Evolutionary conservation across 2,329 filamentous ascomycete genomes (phyloP).

Genomic region (Colletotrichum sp.): DNA sequence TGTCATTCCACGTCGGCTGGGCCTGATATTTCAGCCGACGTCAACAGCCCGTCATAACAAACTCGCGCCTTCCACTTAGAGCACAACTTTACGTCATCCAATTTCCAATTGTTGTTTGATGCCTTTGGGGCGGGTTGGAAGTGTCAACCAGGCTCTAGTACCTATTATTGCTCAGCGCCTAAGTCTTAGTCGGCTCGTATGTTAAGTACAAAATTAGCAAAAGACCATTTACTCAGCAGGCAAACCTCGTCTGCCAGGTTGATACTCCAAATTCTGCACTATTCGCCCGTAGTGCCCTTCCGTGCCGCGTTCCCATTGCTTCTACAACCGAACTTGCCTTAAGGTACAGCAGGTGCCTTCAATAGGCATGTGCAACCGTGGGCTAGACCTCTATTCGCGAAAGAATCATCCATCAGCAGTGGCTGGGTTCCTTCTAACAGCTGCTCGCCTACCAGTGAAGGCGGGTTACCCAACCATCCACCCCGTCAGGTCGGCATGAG

Average conservation of each 20-base stretch:
- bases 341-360: background rate
- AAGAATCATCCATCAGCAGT: background rate
- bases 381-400: background rate
- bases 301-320: background rate
- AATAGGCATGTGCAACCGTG: background rate
- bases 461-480: background rate
- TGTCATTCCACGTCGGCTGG: too few species aligned
- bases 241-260: background rate
- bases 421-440: background rate
- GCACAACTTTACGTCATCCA: too few species aligned
- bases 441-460: background rate
- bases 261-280: background rate
- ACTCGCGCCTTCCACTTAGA: too few species aligned
- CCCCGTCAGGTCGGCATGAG: background rate
- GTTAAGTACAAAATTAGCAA: background rate
- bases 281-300: background rate
- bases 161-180: background rate
- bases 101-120: too few species aligned
- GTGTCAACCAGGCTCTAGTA: too few species aligned
- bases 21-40: too few species aligned
- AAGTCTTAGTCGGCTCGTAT: background rate
- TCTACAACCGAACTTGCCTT: background rate
- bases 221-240: background rate
- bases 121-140: too few species aligned
- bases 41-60: too few species aligned